Base-by-base conservation (phyloP, 1,284 basidiomycete species). In the Cystobasidium slooffiae region DNA sequence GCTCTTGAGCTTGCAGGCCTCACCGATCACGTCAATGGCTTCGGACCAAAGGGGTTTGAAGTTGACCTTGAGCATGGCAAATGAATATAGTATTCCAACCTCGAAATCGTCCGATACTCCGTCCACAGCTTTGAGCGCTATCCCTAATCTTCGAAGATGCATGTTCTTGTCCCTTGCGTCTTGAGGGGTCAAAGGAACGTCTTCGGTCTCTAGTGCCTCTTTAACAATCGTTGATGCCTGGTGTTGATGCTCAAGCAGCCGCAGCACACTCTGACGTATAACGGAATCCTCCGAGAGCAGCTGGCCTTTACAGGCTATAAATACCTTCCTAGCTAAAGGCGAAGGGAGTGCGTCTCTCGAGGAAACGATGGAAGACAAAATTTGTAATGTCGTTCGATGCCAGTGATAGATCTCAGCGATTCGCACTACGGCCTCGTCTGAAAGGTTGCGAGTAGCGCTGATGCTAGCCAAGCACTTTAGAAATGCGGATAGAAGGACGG, bases 31-130 rank as follows among this genome's bases (percentile, higher is more conserved):
- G 7, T 86, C 86, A 18, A 88, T 86, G 1, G 93, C 88, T n/a
- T 94, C 90, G 6, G 87, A 86, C 91, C 94, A 98, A 12, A 96
- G 80, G 0, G 95, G 95, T 44, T 92, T 87, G 59, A 97, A 84
- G 81, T 94, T 94, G 78, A 97, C 90, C 83, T 97, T 97, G 62
- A 97, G 84, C 81, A 97, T 94, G 1, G 90, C 91, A 78, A 72
- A 5, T 51, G 10, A 43, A 31, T 68, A 74, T 6, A 47, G 8
- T 12, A 61, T n/a, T 10, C 55, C 72, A 5, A 74, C 41, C 14
- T 59, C 49, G 22, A 74, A 22, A 14, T 73, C 70, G 16, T 41
- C 7, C 3, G 62, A 20, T 16, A 18, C 3, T 1, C 43, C 14
- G 9, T 22, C 56, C 5, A 22, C 72, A 2, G 67, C 59, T 41